Evolutionary conservation across 1,139 yeast genomes (phyloP), one percentile per base, ranked within the genome.

Genomic region (Geotrichum histeridarum): DNA sequence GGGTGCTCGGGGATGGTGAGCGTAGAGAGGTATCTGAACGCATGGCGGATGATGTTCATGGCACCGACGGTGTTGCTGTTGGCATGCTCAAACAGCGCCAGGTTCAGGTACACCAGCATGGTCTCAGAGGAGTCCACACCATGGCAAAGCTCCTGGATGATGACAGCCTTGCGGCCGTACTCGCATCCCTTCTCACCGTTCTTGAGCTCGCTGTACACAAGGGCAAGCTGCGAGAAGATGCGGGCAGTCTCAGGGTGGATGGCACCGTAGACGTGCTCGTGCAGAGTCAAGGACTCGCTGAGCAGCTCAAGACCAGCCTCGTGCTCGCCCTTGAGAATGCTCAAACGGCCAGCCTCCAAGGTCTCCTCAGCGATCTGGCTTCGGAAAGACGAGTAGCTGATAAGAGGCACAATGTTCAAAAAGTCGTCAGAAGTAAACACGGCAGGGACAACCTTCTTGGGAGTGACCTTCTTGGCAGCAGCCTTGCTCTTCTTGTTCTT

Each of bases 111-210:
- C 38, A 89, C 77, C 59, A 89, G 79, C 37, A 89, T 70, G 33
- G 93, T 79, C 62, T 89, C 94, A 64, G 79, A 80, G 7, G 93
- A 80, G 67, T 91, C 98, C 61, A 83, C 71, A 58, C 99, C 99
- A 51, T 76, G 70, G 22, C 84, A 78, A 70, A 98, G 81, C 74
- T 93, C 98, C 56, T 83, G 77, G 57, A 90, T 80, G 44, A 82
- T 75, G 59, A 83, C 78, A 1, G 96, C 83, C 67, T 81, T 84
- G 63, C 95, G 83, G 27, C 86, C 81, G 61, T 82, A 73, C n/a
- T 77, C 78, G 54, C 83, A 77, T 4, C 97, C 93, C 62, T 81
- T 83, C 33, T 73, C 71, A 47, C 72, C 70, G 62, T 78, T 72
- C 9, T 83, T 83, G 49, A 83, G 68, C 58, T 84, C 89, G 58